Conservation (phyloP, 768 basidiomycete species). For the Neoboletus magnificus region DNA sequence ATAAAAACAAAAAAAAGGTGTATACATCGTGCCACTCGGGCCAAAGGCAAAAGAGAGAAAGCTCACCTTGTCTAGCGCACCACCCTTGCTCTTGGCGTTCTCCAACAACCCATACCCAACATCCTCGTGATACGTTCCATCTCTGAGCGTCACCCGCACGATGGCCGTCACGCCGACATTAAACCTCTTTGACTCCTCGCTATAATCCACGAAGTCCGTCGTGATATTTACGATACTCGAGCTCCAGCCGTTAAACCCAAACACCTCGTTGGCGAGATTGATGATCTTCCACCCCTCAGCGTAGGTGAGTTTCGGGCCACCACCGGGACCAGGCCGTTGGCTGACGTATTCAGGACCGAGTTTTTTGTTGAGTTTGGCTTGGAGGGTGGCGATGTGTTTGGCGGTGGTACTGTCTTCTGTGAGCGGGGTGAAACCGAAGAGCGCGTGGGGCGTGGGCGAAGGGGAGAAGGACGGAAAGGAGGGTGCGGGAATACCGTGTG, state of each 20-base stretch:
- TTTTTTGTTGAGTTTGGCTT: conserved; percentile 79
- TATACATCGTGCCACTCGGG: conserved; percentile 3
- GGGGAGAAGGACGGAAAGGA: conserved; percentile 5
- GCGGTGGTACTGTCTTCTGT: conserved; percentile 60
- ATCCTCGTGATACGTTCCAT: conserved; percentile 91
- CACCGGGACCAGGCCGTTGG: conserved; percentile 82
- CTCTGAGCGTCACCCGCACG: conserved; percentile 80
- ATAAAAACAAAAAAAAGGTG: not conserved
- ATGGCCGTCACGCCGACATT: conserved; percentile 80
- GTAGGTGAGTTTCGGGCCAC: conserved; percentile 86
- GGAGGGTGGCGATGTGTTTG: conserved; percentile 59
- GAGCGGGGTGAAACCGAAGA: conserved; percentile 23
- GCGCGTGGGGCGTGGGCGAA: not conserved
- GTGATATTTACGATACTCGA: conserved; percentile 71
- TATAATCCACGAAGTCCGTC: conserved; percentile 76
- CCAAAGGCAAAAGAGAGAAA: not conserved
- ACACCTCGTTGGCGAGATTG: conserved; percentile 96
- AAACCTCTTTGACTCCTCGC: conserved; percentile 61
- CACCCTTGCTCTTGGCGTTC: conserved; percentile 80
- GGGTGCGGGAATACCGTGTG: conserved; percentile 42
- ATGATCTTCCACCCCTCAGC: conserved; percentile 98
- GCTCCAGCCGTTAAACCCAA: conserved; percentile 97
- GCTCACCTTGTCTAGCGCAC: conserved; percentile 87
- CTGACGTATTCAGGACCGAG: conserved; percentile 95
- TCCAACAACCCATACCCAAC: conserved; percentile 87